Percentiles rank a stretch among this genome's conserved stretches.
Evolutionary conservation across 805 yeast species (phyloP).

Genomic region (Candida verbasci): DNA sequence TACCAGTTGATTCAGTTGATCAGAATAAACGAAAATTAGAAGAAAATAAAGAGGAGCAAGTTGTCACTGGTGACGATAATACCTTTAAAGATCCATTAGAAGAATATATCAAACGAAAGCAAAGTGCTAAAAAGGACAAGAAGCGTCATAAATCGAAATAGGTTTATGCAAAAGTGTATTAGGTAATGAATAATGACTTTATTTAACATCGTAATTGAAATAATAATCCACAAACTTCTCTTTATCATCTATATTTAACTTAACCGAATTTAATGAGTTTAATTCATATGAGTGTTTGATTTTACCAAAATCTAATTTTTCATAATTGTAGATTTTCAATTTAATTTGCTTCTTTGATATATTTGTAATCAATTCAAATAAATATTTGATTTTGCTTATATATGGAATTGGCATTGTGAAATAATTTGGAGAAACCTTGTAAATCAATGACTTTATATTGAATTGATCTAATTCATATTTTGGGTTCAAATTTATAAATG

Average conservation of each 20-base stretch:
- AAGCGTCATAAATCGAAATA: neutral
- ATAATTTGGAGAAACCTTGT: slow-evolving; percentile 34
- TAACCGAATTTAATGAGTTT: slow-evolving; percentile 27
- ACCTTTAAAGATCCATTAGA: slow-evolving; percentile 15
- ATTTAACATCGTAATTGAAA: slow-evolving; percentile 10
- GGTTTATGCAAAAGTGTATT: too few species aligned
- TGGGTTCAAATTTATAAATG: slow-evolving; percentile 34
- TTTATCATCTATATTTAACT: slow-evolving; percentile 26
- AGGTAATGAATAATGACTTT: slow-evolving; percentile 1
- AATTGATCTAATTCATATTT: slow-evolving; percentile 17
- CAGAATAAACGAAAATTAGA: neutral
- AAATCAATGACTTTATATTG: slow-evolving; percentile 30
- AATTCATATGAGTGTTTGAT: slow-evolving; percentile 27
- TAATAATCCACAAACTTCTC: slow-evolving; percentile 23
- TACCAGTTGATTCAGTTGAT: neutral
- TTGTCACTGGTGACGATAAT: slow-evolving; percentile 7
- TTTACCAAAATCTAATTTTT: slow-evolving; percentile 8
- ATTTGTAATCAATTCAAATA: slow-evolving; percentile 19
- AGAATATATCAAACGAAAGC: slow-evolving; percentile 1
- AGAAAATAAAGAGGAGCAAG: too few species aligned
- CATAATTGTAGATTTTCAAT: slow-evolving; percentile 23
- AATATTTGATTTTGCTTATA: slow-evolving; percentile 16
- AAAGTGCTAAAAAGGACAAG: slow-evolving; percentile 1
- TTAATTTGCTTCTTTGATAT: slow-evolving; percentile 19
- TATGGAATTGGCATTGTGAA: slow-evolving; percentile 35